A percentile compares a stretch with the other conserved stretches of the same genome.
phyloP scores from a whole-genome alignment of 1,284 basidiomycete species.

The Fomes fomentarius region DNA sequence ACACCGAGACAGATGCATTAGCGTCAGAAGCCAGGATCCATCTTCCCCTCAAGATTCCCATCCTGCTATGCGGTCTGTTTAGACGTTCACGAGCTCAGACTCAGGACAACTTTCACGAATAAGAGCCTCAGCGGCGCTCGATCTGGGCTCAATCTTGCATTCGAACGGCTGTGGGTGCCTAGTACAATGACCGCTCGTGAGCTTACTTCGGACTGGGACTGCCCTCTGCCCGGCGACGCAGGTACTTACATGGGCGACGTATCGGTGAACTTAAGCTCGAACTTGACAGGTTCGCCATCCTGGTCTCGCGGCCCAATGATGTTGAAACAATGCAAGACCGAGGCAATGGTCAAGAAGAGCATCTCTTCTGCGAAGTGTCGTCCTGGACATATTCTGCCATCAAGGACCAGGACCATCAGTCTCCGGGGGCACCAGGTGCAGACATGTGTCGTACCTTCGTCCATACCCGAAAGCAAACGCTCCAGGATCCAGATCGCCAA shows the following conservation, averaged over 20 bases:
- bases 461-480: slow-evolving; percentile 27
- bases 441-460: too few species aligned
- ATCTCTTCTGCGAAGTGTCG: slow-evolving; percentile 7
- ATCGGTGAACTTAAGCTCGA: not conserved
- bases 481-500: slow-evolving; percentile 6
- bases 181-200: not conserved
- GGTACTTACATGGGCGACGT: not conserved
- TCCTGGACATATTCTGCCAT: slow-evolving; percentile 19
- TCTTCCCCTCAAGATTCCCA: too few species aligned
- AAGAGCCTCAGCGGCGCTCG: not conserved
- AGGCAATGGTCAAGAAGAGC: slow-evolving; percentile 3
- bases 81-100: too few species aligned
- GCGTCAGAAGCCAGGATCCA: too few species aligned
- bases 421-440: too few species aligned
- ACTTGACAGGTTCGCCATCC: not conserved
- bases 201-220: too few species aligned
- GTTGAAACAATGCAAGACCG: slow-evolving; percentile 10
- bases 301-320: slow-evolving; percentile 4
- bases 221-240: not conserved
- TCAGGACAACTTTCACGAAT: too few species aligned
- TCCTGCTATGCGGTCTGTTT: too few species aligned
- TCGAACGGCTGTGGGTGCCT: not conserved
- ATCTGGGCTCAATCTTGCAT: not conserved
- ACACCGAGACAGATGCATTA: too few species aligned
- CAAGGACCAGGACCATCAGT: too few species aligned